Evolutionary conservation across 768 basidiomycete genomes (phyloP), one percentile per base, ranked within the genome.

Genomic region (Russula compacta): DNA sequence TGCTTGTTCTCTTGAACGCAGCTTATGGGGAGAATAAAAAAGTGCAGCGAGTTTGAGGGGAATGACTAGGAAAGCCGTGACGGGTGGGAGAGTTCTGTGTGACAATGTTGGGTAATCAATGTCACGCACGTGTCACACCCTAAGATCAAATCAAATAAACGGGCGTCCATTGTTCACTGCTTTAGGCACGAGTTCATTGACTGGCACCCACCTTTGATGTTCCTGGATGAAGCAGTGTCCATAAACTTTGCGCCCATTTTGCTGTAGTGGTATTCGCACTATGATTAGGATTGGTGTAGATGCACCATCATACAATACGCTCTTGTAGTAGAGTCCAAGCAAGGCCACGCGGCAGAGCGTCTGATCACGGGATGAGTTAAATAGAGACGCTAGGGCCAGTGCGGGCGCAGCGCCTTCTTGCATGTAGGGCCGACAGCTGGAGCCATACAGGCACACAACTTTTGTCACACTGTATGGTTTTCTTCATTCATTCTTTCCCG

Each of bases 1-100:
- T 24, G 35, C 32, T 47, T 48, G 48, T 36, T 48, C 39, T 62
- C 51, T 40, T 40, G 43, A 11, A 49, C 5, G 43, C 24, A 6
- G 39, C 14, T 61, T 56, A 48, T 24, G 21, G 47, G 10, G 40
- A 61, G 36, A 51, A 47, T n/a, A 43, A 38, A 57, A 29, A 19
- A 7, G 38, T 36, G 42, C 6, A 33, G 48, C 40, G 53, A 50
- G 59, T 29, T 56, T 15, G 50, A 61, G 32, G 10, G 33, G 14
- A 61, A 38, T 44, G 44, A 35, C 52, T 47, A 39, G 48, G 39
- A 55, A 44, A 63, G 59, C 47, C 53, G 59, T 63, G 62, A 61
- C 59, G 39, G 32, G 43, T 48, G 46, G 43, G 43, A 49, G 24
- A 58, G 44, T 21, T 5, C 52, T 15, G 33, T 40, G 62, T 63